Evolutionary conservation across 2,329 filamentous ascomycete species (phyloP).

Genomic region (Lanzia echinophila): DNA sequence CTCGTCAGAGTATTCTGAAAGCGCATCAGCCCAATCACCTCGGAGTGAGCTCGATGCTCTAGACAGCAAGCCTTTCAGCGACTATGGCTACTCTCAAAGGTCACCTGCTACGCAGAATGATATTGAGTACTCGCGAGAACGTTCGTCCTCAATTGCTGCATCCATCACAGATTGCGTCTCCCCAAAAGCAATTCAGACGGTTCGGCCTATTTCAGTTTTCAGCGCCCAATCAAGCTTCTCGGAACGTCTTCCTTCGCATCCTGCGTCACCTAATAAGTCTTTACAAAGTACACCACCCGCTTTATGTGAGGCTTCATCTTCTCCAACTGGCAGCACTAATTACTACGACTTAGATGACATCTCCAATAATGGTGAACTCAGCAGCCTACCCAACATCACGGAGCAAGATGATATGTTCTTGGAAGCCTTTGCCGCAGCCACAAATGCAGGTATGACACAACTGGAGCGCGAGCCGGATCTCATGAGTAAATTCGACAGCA

Average conservation of each 20-base stretch:
- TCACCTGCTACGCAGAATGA: constrained; percentile 33
- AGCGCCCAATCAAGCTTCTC: constrained; percentile 21
- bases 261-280: constrained; percentile 45
- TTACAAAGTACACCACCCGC: constrained; percentile 45
- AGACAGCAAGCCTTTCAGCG: constrained; percentile 32
- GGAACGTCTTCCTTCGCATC: constrained; percentile 30
- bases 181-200: constrained; percentile 26
- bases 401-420: constrained; percentile 32
- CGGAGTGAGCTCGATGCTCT: constrained; percentile 38
- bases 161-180: constrained; percentile 24
- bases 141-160: constrained; percentile 16
- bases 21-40: constrained; percentile 49
- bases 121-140: constrained; percentile 30
- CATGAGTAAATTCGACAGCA: constrained; percentile 29
- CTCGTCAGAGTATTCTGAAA: constrained; percentile 50
- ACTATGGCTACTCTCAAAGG: constrained; percentile 32
- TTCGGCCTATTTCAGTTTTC: constrained; percentile 22
- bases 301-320: constrained; percentile 54
- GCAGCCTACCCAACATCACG: constrained; percentile 21
- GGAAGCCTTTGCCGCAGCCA: constrained; percentile 26
- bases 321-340: constrained; percentile 35
- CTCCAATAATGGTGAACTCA: constrained; percentile 21
- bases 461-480: constrained; percentile 27
- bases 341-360: constrained; percentile 26
- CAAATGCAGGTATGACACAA: constrained; percentile 19